Evolutionary conservation across 768 basidiomycete genomes (phyloP), one percentile per base, ranked within the genome.

Genomic region (Tulasnella sp.): DNA sequence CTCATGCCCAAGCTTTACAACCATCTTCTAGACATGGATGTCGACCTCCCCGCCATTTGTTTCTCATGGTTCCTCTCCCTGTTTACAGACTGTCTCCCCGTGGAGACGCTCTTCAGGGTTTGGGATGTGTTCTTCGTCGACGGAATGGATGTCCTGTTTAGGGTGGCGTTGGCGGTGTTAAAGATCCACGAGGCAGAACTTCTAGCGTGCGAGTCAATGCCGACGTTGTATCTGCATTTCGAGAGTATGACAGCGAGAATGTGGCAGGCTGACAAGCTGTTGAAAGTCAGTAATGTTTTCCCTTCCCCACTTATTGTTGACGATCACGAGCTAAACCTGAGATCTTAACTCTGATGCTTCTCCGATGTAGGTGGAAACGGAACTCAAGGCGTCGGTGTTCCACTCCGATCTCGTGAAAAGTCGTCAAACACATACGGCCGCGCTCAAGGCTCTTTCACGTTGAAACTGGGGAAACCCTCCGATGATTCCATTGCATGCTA

Each of bases 41-140:
- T 97, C 11, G 94, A 99, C 68, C 78, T 99, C 1, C 84, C 85
- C 2, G 93, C 94, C 0, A 91, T 97, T 62, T 96, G 92, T 62
- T 99, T 99, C 75, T 95, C 93, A 11, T 99, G 96, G 96, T 96
- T 97, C 72, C 74, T 99, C 24, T 93, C 91, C 2, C 75, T 99
- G 21, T 98, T 98, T 68, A 96, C 94, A 0, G 93, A 96, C 65
- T 95, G 94, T 68, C 74, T 97, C 7, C 95, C 95, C 10, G 88
- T 97, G 26, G 93, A 95, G 90, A 98, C 94, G 0, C 75, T 98
- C 42, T 94, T 97, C 73, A 77, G 95, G 51, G 84, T 97, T 4
- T 98, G 96, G 94, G 95, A 99, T 66, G 78, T 96, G 19, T 89
- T 97, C 71, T 81, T 97, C 59, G 83, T 94, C 1, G 92, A 96